A percentile compares a stretch with the other conserved stretches of the same genome.
phyloP scores from a whole-genome alignment of 106 monocot genomes.

The Alisma plantagoaquatica region DNA sequence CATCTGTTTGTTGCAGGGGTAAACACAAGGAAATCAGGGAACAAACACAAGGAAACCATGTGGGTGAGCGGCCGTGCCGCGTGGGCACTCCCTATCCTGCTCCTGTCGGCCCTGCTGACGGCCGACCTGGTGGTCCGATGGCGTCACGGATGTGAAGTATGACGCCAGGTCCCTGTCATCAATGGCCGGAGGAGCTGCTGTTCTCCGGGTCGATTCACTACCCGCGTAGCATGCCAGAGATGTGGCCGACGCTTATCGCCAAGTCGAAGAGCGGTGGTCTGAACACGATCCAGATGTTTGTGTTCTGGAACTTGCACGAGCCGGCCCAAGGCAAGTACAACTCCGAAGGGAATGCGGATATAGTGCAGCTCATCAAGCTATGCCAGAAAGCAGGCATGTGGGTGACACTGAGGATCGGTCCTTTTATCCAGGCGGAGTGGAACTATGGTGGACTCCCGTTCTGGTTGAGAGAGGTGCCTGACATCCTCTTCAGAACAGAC shows the following conservation, averaged over 20 bases:
- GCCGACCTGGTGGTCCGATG: no score
- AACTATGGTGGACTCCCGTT: constrained; percentile 85
- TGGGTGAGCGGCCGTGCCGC: no score
- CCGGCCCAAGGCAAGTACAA: constrained; percentile 55
- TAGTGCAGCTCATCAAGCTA: constrained; percentile 68
- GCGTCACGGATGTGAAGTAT: constrained; percentile 14
- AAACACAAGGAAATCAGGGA: no score
- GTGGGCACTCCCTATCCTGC: no score
- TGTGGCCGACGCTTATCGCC: constrained; percentile 34
- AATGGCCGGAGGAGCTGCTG: constrained; percentile 19
- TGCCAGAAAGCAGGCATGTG: constrained; percentile 47
- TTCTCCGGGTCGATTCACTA: constrained; percentile 44
- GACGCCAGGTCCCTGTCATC: constrained; percentile 21
- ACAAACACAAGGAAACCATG: no score
- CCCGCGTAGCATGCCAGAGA: constrained; percentile 32
- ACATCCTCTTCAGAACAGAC: constrained; percentile 64
- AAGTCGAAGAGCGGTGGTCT: constrained; percentile 33
- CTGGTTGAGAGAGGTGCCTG: constrained; percentile 62
- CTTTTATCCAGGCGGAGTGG: constrained; percentile 45
- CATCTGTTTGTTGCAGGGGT: no score
- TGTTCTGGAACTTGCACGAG: constrained; percentile 55
- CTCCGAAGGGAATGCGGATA: constrained; percentile 61
- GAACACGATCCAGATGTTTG: constrained; percentile 38
- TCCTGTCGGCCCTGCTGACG: no score
- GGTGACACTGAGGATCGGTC: constrained; percentile 57